Evolutionary conservation across 257 asterid genomes (phyloP), one percentile per base, ranked within the genome.

Genomic region (Plectranthus barbatus): DNA sequence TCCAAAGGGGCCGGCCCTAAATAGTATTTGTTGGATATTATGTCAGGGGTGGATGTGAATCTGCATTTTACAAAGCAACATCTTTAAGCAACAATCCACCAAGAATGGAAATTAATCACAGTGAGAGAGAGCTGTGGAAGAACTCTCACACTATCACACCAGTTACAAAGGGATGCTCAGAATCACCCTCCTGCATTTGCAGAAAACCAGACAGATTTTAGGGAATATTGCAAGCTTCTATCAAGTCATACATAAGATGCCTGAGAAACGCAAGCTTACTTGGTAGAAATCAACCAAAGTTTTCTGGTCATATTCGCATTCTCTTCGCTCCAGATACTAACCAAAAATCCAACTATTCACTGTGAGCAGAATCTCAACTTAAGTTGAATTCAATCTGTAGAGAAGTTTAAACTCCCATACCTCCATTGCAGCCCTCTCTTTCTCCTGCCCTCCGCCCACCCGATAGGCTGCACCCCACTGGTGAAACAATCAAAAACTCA

Each of bases 381-480:
- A 14, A 5, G 23, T n/a, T 4, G 7, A n/a, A 10, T 14, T 34
- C 57, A 44, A 62, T 10, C 3, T 13, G 21, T 37, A 9, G 0
- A 9, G 21, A 8, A 29, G 7, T 18, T 6, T 23, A 17, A 39
- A 24, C 0, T 4, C 1, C 15, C 34, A 67, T 81, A 88, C 98
- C 85, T 74, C 85, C 90, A 92, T 89, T 51, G 91, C 94, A 36
- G 88, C 86, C 59, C 75, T 81, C 62, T 91, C 98, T 64, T 74
- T 85, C 52, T 84, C 96, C 5, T 82, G 78, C 36, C 95, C 96
- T 45, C 98, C 98, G 44, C 94, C 77, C 44, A 91, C 77, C 41
- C 96, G 86, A 64, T 79, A 91, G 39, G 87, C 98, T 66, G 96
- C 90, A 48, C 98, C 98, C 98, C 99, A 92, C 98, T 92, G 81